Conservation (phyloP, 1,284 basidiomycete species). For the Melampsora larici-populina region DNA sequence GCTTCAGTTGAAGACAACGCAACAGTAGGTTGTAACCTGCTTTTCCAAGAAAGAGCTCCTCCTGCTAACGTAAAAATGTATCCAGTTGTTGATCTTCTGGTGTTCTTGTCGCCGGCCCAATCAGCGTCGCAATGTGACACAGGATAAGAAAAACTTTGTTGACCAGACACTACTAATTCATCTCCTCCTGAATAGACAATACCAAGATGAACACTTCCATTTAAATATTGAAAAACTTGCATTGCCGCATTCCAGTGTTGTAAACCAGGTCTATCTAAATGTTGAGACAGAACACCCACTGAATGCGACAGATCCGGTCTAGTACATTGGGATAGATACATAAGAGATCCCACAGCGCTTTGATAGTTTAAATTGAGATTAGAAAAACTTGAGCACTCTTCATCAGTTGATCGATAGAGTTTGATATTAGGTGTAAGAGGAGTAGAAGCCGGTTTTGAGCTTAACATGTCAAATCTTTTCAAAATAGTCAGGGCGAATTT, state of each 20-base stretch:
- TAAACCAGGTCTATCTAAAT: neutral
- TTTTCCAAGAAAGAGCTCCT: constrained; percentile 16
- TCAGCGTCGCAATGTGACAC: constrained; percentile 14
- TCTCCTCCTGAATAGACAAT: neutral
- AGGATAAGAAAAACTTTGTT: neutral
- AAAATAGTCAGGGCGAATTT: too few species aligned
- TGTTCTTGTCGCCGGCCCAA: too few species aligned
- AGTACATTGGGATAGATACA: too few species aligned
- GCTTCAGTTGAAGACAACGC: constrained; percentile 33
- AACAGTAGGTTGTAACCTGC: constrained; percentile 25
- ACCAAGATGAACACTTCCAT: neutral
- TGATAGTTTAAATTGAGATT: neutral
- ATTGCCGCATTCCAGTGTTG: constrained; percentile 1
- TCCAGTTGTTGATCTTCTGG: constrained; percentile 37
- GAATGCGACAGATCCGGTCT: too few species aligned
- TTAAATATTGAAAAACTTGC: neutral
- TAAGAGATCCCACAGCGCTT: too few species aligned
- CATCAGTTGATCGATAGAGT: neutral
- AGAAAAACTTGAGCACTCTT: neutral
- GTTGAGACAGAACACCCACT: too few species aligned
- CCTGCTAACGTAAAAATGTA: constrained; percentile 23
- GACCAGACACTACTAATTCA: too few species aligned
- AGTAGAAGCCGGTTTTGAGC: too few species aligned
- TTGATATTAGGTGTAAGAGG: too few species aligned
- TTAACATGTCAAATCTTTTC: too few species aligned